A percentile compares a stretch with the other conserved stretches of the same genome.
Conservation (phyloP, 345 rosid genomes). For the Syzygium oleosum region DNA sequence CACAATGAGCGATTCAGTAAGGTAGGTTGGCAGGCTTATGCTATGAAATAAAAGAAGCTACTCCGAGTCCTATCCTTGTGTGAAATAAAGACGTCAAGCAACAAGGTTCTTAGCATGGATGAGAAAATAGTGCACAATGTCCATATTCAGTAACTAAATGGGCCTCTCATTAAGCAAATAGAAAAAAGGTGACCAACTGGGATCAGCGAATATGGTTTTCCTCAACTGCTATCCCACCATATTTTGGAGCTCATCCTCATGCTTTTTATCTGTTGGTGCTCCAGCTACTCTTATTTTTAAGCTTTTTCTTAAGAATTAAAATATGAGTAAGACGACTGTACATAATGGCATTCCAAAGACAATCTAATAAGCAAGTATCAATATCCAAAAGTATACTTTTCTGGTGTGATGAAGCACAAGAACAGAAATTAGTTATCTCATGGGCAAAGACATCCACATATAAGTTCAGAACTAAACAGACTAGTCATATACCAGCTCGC, state of each 20-base stretch:
- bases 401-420: not conserved
- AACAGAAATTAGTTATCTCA: not conserved
- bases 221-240: not conserved
- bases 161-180: not conserved
- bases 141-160: not conserved
- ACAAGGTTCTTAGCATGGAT: not conserved
- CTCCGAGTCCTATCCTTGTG: not conserved
- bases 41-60: not conserved
- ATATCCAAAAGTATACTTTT: not conserved
- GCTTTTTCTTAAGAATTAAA: not conserved
- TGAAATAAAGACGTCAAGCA: not conserved
- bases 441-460: not conserved
- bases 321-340: not conserved
- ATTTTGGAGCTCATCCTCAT: not conserved
- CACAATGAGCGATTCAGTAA: not conserved
- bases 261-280: not conserved
- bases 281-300: not conserved
- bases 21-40: not conserved
- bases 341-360: not conserved
- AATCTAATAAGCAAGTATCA: not conserved
- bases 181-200: not conserved
- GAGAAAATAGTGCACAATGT: not conserved
- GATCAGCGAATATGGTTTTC: not conserved
- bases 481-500: slow-evolving; percentile 65
- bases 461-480: not conserved